Evolutionary conservation across 2,329 filamentous ascomycete species (phyloP).

Genomic region (Leptographium flavum): DNA sequence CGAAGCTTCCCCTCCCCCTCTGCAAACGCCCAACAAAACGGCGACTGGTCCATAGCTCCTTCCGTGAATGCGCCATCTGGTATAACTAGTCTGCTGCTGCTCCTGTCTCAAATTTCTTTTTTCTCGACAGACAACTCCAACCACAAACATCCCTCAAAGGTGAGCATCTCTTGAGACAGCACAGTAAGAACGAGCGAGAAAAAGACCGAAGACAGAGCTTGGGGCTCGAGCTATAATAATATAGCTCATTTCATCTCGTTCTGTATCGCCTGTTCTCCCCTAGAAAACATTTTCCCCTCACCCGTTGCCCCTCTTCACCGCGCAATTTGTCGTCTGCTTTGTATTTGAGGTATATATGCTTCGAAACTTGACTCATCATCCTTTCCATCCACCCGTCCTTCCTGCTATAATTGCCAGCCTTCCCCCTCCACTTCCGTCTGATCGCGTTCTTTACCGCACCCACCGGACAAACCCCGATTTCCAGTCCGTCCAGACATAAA

Average conservation of each 20-base stretch:
- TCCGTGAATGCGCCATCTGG: neutral
- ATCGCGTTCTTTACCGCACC: neutral
- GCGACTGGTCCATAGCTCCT: neutral
- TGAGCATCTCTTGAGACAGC: neutral
- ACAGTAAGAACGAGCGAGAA: neutral
- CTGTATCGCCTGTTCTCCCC: neutral
- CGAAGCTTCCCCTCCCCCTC: neutral
- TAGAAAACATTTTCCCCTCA: neutral
- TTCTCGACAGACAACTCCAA: neutral
- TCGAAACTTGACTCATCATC: neutral
- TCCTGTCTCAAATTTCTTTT: neutral
- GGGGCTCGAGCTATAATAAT: neutral
- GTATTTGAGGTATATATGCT: conserved; percentile 8
- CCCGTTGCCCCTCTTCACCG: conserved; percentile 9
- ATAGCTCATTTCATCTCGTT: neutral
- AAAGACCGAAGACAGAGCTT: neutral
- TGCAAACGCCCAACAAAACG: neutral
- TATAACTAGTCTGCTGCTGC: neutral
- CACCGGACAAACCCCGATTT: conserved; percentile 2
- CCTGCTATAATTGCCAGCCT: neutral
- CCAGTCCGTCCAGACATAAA: neutral
- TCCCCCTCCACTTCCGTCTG: neutral
- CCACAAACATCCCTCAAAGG: neutral
- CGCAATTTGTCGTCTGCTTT: conserved; percentile 4
- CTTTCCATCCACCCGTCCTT: neutral